phyloP scores from a whole-genome alignment of 305 asterid genomes.

The Fraxinus platypoda region DNA sequence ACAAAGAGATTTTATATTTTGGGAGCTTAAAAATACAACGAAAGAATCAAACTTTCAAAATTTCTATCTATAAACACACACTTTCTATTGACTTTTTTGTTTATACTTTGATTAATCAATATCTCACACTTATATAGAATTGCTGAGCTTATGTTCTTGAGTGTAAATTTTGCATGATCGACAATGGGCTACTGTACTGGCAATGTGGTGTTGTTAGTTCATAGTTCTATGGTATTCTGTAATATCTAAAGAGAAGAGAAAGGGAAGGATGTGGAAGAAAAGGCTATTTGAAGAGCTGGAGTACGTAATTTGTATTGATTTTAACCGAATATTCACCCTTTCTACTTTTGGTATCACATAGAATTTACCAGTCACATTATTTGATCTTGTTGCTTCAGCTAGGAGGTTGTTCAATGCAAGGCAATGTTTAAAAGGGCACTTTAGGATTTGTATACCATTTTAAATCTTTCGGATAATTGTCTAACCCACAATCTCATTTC shows the following conservation, averaged over 20 bases:
- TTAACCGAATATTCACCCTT: background rate
- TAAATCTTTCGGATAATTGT: background rate
- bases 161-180: background rate
- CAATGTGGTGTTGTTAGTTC: background rate
- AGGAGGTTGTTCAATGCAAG: conserved; percentile 6
- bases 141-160: background rate
- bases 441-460: background rate
- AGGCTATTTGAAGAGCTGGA: background rate
- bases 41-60: background rate
- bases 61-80: background rate
- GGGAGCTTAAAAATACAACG: background rate
- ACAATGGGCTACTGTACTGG: background rate
- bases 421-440: background rate
- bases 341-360: conserved; percentile 1
- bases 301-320: background rate
- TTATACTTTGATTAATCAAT: background rate
- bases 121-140: background rate
- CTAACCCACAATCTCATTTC: background rate
- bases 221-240: background rate
- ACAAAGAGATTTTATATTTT: background rate
- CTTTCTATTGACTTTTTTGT: background rate
- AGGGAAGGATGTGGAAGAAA: conserved; percentile 1
- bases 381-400: conserved; percentile 7
- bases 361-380: conserved; percentile 12
- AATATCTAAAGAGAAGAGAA: background rate